Conservation (phyloP, 768 basidiomycete genomes). For the Suillus clintonianus region DNA sequence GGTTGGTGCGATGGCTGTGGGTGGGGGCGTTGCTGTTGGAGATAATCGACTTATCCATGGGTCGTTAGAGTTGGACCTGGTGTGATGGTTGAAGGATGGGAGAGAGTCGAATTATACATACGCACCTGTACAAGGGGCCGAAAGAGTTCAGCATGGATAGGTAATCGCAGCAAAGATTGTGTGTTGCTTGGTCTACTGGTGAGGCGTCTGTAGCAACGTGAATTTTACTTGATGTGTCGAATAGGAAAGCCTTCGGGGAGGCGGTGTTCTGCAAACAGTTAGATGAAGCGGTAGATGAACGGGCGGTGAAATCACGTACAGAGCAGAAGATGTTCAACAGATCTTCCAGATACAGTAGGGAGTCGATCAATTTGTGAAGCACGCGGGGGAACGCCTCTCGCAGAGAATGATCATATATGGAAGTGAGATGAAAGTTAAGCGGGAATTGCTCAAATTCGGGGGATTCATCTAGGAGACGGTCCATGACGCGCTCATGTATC, state of each 20-base stretch:
- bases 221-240: conserved; percentile 81
- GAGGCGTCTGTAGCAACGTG: conserved; percentile 95
- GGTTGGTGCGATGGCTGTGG: not conserved
- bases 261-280: conserved; percentile 69
- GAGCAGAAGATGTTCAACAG: conserved; percentile 84
- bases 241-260: conserved; percentile 91
- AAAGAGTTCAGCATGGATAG: conserved; percentile 86
- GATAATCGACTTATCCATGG: not conserved
- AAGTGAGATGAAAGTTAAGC: conserved; percentile 88
- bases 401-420: conserved; percentile 88
- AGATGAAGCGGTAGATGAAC: not conserved
- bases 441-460: conserved; percentile 77
- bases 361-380: conserved; percentile 83
- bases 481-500: conserved; percentile 83
- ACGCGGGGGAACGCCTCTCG: conserved; percentile 92
- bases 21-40: not conserved
- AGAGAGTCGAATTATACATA: not conserved
- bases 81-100: not conserved
- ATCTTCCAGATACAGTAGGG: conserved; percentile 83
- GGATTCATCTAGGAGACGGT: conserved; percentile 75
- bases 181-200: conserved; percentile 85
- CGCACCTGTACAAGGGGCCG: conserved; percentile 63
- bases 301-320: conserved; percentile 38
- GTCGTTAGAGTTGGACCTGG: not conserved
- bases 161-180: conserved; percentile 90